Conservation (phyloP, 2,329 filamentous ascomycete species). For the Fusarium sp. region DNA sequence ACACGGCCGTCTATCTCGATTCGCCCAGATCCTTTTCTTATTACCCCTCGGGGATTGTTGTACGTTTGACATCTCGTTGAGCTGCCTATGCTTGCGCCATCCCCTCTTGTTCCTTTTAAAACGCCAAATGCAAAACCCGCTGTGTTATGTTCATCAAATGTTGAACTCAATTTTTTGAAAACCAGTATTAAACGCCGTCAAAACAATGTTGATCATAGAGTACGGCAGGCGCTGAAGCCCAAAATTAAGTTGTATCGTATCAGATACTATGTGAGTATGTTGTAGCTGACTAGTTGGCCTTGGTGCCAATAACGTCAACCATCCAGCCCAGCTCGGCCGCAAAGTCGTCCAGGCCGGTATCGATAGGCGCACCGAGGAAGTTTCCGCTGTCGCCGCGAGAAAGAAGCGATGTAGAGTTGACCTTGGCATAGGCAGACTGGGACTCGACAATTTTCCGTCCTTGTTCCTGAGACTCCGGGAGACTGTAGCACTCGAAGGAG, state of each 20-base stretch:
- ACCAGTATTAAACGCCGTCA: constrained; percentile 33
- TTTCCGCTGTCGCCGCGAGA: constrained; percentile 34
- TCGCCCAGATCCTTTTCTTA: constrained; percentile 1
- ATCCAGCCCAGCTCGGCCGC: constrained; percentile 62
- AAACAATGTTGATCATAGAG: constrained; percentile 15
- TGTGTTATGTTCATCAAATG: constrained; percentile 7
- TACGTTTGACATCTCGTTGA: constrained; percentile 1
- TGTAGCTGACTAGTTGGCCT: constrained; percentile 24
- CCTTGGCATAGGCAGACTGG: constrained; percentile 33
- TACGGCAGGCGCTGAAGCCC: neutral
- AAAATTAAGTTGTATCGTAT: constrained; percentile 12
- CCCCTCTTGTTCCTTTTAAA: constrained; percentile 23
- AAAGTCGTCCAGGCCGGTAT: constrained; percentile 53
- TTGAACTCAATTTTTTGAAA: neutral
- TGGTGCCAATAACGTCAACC: constrained; percentile 55
- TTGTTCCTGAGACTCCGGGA: constrained; percentile 50
- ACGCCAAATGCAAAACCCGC: constrained; percentile 33
- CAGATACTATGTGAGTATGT: constrained; percentile 3
- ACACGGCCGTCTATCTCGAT: constrained; percentile 7
- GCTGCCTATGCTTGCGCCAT: constrained; percentile 13
- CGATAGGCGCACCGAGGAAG: constrained; percentile 48
- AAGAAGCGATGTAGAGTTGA: constrained; percentile 41
- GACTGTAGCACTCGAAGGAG: constrained; percentile 54
- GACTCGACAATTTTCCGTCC: constrained; percentile 27
- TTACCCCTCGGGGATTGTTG: constrained; percentile 23